phyloP scores from a whole-genome alignment of 768 basidiomycete genomes.

The Suillus cothurnatus region DNA sequence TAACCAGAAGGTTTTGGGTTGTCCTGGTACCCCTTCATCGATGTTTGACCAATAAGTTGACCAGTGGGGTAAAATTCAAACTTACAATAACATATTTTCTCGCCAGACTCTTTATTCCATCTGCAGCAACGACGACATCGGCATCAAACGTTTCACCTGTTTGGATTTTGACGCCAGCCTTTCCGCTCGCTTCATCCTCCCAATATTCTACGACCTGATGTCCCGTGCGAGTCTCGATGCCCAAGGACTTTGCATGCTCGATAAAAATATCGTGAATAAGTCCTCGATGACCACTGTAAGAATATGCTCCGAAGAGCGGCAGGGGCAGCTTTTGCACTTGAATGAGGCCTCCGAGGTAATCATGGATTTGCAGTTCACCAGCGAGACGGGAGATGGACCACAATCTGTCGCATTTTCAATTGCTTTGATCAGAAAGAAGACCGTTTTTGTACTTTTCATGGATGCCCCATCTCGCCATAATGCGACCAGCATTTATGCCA shows the following conservation, averaged over 20 bases:
- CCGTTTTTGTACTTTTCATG: constrained; percentile 20
- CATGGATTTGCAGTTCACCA: constrained; percentile 18
- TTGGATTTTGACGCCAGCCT: constrained; percentile 18
- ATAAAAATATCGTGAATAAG: constrained; percentile 25
- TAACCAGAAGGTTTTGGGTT: constrained; percentile 24
- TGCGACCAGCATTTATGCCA: constrained; percentile 24
- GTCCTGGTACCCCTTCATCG: constrained; percentile 24
- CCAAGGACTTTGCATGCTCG: constrained; percentile 21
- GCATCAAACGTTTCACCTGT: constrained; percentile 17
- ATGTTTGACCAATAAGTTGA: background rate
- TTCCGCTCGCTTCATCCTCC: constrained; percentile 15
- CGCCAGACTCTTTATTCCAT: constrained; percentile 26
- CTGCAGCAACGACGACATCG: constrained; percentile 28
- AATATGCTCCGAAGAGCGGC: constrained; percentile 19
- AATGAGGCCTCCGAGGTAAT: constrained; percentile 24
- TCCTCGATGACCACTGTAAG: constrained; percentile 31
- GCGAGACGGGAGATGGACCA: constrained; percentile 21
- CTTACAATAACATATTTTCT: constrained; percentile 21
- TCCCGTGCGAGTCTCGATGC: constrained; percentile 22
- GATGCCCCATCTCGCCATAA: constrained; percentile 25
- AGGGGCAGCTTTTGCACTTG: constrained; percentile 20
- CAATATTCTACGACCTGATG: constrained; percentile 21
- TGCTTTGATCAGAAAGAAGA: constrained; percentile 14
- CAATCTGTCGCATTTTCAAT: constrained; percentile 19
- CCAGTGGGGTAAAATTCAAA: background rate